Evolutionary conservation across 2,329 filamentous ascomycete species (phyloP).

Genomic region (Exserohilum rostratum): DNA sequence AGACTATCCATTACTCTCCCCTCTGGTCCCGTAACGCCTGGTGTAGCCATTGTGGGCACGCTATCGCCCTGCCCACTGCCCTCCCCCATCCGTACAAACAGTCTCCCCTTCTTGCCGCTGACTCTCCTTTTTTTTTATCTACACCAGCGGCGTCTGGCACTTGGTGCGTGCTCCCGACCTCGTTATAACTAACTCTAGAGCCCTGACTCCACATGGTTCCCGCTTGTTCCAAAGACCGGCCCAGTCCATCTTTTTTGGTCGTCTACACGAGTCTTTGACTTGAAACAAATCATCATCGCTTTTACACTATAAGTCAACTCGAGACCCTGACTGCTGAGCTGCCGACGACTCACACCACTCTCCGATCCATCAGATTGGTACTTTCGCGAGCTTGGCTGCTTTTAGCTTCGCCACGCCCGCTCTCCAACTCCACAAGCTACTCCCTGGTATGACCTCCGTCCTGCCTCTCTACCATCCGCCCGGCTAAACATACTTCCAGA

Average conservation of each 20-base stretch:
- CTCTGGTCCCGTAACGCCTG: conserved; percentile 25
- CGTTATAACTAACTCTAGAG: conserved; percentile 32
- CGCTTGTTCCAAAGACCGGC: conserved; percentile 24
- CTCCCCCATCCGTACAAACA: conserved; percentile 34
- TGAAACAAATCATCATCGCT: conserved; percentile 19
- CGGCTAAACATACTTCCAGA: conserved; percentile 8
- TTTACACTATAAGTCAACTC: conserved; percentile 8
- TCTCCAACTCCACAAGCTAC: conserved; percentile 3
- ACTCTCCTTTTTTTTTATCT: conserved; percentile 28
- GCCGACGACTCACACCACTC: conserved; percentile 21
- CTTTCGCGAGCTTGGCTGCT: conserved; percentile 36
- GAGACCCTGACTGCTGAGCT: conserved; percentile 13
- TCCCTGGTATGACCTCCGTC: conserved; percentile 10
- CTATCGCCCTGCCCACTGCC: conserved; percentile 39
- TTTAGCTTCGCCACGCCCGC: conserved; percentile 33
- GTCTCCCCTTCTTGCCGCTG: conserved; percentile 27
- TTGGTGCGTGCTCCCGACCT: conserved; percentile 44
- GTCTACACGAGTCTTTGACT: conserved; percentile 20
- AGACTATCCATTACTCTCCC: conserved; percentile 28
- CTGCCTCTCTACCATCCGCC: neutral
- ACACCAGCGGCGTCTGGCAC: conserved; percentile 32
- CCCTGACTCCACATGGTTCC: conserved; percentile 39
- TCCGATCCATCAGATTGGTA: conserved; percentile 34
- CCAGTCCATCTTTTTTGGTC: conserved; percentile 17
- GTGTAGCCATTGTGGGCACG: conserved; percentile 29